These are phyloP conservation scores for Physcia stellaris DNA, from an alignment of 495 filamentous ascomycete species.

Conservation along the genomic window DNA sequence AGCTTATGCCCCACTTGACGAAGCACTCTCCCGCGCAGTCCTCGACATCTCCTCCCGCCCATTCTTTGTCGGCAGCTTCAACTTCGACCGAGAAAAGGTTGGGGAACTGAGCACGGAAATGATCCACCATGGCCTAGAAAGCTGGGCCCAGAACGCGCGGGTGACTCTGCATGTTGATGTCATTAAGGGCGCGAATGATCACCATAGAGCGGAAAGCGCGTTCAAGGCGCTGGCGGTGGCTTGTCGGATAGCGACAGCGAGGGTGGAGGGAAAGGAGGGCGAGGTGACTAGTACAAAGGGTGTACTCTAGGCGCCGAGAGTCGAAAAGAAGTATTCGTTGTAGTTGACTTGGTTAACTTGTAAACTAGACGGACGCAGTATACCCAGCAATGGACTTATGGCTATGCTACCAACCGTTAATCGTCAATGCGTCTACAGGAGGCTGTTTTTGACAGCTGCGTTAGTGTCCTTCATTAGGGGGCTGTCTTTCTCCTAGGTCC, in stretches of 20 bases:
- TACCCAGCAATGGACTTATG: too few species aligned
- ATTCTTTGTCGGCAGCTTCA: slow-evolving; percentile 67
- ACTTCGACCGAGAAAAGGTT: slow-evolving; percentile 77
- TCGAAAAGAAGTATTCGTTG: neutral
- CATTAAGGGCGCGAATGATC: slow-evolving; percentile 80
- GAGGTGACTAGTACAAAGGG: slow-evolving; percentile 95
- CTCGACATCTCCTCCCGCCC: slow-evolving; percentile 89
- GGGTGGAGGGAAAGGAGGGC: slow-evolving; percentile 64
- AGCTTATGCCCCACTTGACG: slow-evolving; percentile 86
- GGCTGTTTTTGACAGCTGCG: too few species aligned
- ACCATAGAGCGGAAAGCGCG: slow-evolving; percentile 90
- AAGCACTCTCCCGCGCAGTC: slow-evolving; percentile 85
- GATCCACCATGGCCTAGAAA: slow-evolving; percentile 89
- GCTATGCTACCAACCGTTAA: too few species aligned
- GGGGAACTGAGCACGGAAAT: slow-evolving; percentile 90
- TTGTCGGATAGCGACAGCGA: slow-evolving; percentile 55
- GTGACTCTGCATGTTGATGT: slow-evolving; percentile 89
- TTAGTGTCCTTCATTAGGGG: too few species aligned
- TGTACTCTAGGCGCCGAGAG: slow-evolving; percentile 33
- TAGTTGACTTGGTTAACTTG: neutral
- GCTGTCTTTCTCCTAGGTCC: too few species aligned
- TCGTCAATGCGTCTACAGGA: too few species aligned
- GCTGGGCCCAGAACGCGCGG: slow-evolving; percentile 82
- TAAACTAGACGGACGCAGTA: too few species aligned
- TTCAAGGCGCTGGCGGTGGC: slow-evolving; percentile 94